Evolutionary conservation across 495 filamentous ascomycete genomes (phyloP).

Genomic region (Hypoxylon intermedium): DNA sequence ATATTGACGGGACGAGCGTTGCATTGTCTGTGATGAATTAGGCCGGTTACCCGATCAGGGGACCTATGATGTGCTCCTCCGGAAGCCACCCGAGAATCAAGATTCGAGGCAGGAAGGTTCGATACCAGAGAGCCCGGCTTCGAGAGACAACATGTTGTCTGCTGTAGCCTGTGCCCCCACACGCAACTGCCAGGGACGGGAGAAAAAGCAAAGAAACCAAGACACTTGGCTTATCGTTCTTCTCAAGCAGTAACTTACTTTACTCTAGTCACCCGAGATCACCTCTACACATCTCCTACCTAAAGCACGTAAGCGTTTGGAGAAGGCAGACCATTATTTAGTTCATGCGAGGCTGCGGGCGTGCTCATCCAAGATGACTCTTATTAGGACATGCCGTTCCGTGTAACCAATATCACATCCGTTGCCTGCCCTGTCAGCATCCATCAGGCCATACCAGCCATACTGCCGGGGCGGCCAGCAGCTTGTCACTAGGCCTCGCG

Average conservation of each 20-base stretch:
- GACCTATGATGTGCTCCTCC: constrained; percentile 2
- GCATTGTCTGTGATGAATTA: constrained; percentile 24
- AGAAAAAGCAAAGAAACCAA: background rate
- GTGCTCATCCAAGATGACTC: background rate
- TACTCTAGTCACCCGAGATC: too few species aligned
- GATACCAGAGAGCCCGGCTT: constrained; percentile 12
- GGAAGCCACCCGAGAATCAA: constrained; percentile 26
- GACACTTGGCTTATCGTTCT: constrained; percentile 19
- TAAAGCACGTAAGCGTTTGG: constrained; percentile 10
- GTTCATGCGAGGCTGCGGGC: constrained; percentile 4
- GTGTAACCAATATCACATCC: constrained; percentile 15
- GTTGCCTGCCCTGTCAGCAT: constrained; percentile 12
- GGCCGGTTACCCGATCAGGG: constrained; percentile 19
- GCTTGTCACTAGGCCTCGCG: constrained; percentile 2
- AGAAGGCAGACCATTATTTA: background rate
- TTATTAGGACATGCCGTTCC: constrained; percentile 19
- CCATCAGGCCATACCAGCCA: constrained; percentile 16
- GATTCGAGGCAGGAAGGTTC: constrained; percentile 14
- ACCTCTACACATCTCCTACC: background rate
- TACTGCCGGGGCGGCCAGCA: constrained; percentile 10
- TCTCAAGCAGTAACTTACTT: too few species aligned
- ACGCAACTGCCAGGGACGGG: background rate
- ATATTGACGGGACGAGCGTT: constrained; percentile 29
- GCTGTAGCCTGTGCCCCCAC: constrained; percentile 19
- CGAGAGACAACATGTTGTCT: constrained; percentile 4